Base-by-base conservation (phyloP, 1,284 basidiomycete species). In the Ustilago bromivora region DNA sequence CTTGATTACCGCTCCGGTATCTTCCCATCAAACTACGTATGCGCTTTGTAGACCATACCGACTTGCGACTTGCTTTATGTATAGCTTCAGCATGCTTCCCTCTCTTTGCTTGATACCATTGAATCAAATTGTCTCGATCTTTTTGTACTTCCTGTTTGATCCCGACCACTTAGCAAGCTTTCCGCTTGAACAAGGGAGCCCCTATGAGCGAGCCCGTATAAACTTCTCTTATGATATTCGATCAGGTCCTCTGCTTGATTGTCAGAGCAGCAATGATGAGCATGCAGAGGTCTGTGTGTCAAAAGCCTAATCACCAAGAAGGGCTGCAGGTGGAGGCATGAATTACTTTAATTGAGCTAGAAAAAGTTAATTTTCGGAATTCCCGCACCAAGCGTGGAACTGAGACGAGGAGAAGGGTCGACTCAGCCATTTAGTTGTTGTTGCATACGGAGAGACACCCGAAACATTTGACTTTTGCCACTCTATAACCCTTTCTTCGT, bases 1-100 rank as follows among this genome's bases (percentile, higher is more conserved):
- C 23, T 73, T 17, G 41, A 43, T 19, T 64, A 57, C 34, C 71
- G 71, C n/a, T 56, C 61, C 1, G 76, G 76, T 19, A 74, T 78
- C 58, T 74, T 78, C 19, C 76, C 76, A 1, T 51, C 32, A 1
- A 78, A 64, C 58, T 78, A 78, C 40, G 54, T 47, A 28, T 49
- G 60, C 7, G 31, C 66, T 46, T 19, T 46, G 43, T 46, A 46
- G n/a, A 46, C 11, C n/a, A 46, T 46, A 19, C 43, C n/a, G 43
- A 23, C 43, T 19, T 46, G 43, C 19, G n/a, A 19, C n/a, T 19
- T 46, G 43, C 23, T 47, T 9, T 36, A 10, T 12, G 10, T 28
- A 31, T 31, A 23, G 31, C 10, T 23, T 51, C 12, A 53, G 15
- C 32, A n/a, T n/a, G 9, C 15, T 32, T 34, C 51, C 8, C 32